Evolutionary conservation across 2,329 filamentous ascomycete species (phyloP), one percentile per base, ranked within the genome.

Genomic region (Apiospora aurea): DNA sequence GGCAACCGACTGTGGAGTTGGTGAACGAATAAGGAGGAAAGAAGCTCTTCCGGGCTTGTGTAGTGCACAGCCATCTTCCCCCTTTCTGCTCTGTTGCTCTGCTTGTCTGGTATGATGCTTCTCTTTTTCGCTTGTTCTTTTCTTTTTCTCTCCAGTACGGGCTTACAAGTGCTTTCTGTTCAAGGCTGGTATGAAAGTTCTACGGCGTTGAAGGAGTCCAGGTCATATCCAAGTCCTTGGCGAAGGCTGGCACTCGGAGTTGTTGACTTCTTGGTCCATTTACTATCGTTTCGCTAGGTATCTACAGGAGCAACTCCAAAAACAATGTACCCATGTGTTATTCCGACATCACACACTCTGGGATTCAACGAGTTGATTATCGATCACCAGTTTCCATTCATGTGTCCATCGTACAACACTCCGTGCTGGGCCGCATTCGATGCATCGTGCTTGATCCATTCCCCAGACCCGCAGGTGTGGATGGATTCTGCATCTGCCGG

Each of bases 11-110:
- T 41, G 57, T 64, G 57, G 57, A 64, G 34, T 41, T 64, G 34
- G 57, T 64, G 21, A 64, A 64, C 21, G 57, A 64, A 64, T 64
- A 61, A 61, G 26, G 53, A 29, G 26, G 51, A 57, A 53, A 18
- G 47, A 26, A 34, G 53, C 16, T 0, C 11, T 49, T 10, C 8
- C n/a, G 46, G 53, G 29, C 16, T 38, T 61, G 53, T 61, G 29
- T 38, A 61, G 16, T 34, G 4, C 6, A 34, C 29, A 29, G 29
- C 29, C 1, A 34, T 57, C 34, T 57, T 0, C 34, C 14, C 21
- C 26, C 51, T 34, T 57, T 57, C 26, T 18, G 16, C 26, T 57
- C 4, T 57, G 51, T 8, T 57, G 34, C 14, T 34, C 34, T 38
- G 34, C 34, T 29, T 29, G 26, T 29, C 26, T 29, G 26, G 1